These are phyloP conservation scores for Jimgerdemannia lactiflua DNA, from an alignment of 192 early-diverging fungal genomes.

Conservation along the genomic window DNA sequence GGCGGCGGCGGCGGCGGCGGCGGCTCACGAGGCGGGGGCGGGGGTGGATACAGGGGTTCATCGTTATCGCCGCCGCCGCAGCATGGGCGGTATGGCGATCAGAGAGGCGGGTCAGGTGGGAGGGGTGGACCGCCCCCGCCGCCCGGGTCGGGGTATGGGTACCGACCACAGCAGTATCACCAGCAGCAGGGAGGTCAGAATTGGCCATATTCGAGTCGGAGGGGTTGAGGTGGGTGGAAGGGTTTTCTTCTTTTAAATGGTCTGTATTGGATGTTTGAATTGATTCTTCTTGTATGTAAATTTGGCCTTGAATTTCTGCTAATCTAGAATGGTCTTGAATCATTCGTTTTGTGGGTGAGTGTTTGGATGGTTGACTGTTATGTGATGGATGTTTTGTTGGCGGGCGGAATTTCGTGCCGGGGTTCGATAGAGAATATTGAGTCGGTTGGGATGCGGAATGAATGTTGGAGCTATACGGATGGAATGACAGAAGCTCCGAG, in stretches of 20 bases:
- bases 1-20: conserved; percentile 30
- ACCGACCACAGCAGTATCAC: conserved; percentile 4
- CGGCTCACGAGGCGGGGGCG: conserved; percentile 17
- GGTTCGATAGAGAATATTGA: too few relatives aligned
- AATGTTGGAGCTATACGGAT: too few relatives aligned
- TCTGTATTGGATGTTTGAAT: too few relatives aligned
- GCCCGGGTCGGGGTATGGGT: not conserved
- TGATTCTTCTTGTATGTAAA: too few relatives aligned
- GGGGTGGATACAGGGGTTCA: conserved; percentile 19
- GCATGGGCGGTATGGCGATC: conserved; percentile 17
- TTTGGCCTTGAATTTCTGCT: too few relatives aligned
- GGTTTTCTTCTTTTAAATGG: not conserved
- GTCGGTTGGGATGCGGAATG: too few relatives aligned
- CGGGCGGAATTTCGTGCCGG: too few relatives aligned
- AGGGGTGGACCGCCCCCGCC: not conserved
- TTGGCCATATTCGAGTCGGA: not conserved
- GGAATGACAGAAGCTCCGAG: too few relatives aligned
- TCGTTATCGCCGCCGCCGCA: conserved; percentile 22
- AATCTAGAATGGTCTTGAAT: too few relatives aligned
- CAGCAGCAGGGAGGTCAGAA: conserved; percentile 3
- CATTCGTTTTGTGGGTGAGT: too few relatives aligned
- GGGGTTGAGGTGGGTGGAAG: not conserved
- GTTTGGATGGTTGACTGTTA: too few relatives aligned
- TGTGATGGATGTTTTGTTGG: too few relatives aligned
- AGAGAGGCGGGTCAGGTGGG: not conserved